Evolutionary conservation across 768 basidiomycete genomes (phyloP).

Genomic region (Amanita rubescens): DNA sequence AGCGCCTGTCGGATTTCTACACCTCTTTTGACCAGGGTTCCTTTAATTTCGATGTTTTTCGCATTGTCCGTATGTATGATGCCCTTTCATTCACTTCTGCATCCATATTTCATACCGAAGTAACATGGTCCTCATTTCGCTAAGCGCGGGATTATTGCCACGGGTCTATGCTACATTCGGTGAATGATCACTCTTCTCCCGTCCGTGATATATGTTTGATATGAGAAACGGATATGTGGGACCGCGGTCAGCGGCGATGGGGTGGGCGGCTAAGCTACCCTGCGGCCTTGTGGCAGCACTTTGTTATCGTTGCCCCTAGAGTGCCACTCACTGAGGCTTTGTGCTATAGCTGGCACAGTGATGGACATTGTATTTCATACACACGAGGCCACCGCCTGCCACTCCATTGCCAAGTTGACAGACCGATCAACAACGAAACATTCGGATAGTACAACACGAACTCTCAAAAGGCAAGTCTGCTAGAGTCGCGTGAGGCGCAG

Average conservation of each 20-base stretch:
- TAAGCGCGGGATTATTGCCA: neutral
- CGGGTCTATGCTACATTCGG: neutral
- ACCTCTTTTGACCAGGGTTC: no score
- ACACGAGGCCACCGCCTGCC: neutral
- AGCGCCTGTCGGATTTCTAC: neutral
- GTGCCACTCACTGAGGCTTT: no score
- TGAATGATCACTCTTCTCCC: neutral
- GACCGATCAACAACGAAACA: neutral
- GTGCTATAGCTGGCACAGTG: neutral
- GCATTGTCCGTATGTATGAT: neutral
- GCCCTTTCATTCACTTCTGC: neutral
- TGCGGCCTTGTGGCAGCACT: no score
- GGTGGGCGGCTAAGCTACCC: neutral
- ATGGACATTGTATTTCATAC: neutral
- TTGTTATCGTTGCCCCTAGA: no score
- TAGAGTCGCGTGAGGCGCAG: slow-evolving; percentile 1
- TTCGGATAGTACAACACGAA: neutral
- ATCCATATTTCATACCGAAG: no score
- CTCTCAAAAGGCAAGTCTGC: neutral
- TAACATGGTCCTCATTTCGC: neutral
- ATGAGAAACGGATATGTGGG: no score
- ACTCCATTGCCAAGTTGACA: neutral
- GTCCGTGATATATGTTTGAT: no score
- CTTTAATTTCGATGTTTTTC: neutral
- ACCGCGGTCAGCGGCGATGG: neutral